These are phyloP conservation scores for Colletotrichum salicis DNA, from an alignment of 2,329 filamentous ascomycete species.

Conservation along the genomic window DNA sequence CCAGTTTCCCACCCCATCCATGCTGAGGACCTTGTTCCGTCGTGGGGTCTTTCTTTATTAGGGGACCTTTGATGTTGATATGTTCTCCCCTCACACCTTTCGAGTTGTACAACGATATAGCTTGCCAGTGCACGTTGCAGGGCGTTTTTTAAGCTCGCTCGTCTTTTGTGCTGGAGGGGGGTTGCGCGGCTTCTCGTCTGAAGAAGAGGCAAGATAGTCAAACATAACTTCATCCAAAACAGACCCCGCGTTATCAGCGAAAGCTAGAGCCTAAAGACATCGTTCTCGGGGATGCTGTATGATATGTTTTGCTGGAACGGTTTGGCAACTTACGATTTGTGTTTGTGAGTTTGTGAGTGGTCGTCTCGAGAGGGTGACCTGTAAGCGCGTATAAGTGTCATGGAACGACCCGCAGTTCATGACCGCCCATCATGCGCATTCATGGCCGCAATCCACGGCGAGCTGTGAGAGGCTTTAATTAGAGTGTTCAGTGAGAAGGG, in stretches of 20 bases:
- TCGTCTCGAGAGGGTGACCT: neutral
- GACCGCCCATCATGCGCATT: neutral
- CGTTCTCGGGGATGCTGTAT: neutral
- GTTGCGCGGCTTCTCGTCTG: slow-evolving; percentile 28
- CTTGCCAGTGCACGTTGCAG: slow-evolving; percentile 4
- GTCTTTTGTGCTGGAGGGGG: neutral
- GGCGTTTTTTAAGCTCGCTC: neutral
- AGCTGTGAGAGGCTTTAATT: neutral
- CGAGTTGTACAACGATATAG: neutral
- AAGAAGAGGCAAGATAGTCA: neutral
- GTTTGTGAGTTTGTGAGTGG: neutral
- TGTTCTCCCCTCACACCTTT: neutral
- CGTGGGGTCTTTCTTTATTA: neutral
- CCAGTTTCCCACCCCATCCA: neutral
- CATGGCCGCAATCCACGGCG: neutral
- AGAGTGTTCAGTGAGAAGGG: neutral
- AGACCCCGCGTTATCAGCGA: slow-evolving; percentile 31
- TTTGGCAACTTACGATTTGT: neutral
- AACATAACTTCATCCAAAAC: slow-evolving; percentile 30
- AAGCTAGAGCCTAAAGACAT: slow-evolving; percentile 17
- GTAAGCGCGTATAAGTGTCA: neutral
- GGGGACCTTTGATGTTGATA: slow-evolving; percentile 7
- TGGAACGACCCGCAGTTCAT: slow-evolving; percentile 4
- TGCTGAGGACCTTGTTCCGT: neutral
- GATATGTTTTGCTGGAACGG: slow-evolving; percentile 1